phyloP scores from a whole-genome alignment of 202 grass and related monocot genomes.

The Eragrostis tef region DNA sequence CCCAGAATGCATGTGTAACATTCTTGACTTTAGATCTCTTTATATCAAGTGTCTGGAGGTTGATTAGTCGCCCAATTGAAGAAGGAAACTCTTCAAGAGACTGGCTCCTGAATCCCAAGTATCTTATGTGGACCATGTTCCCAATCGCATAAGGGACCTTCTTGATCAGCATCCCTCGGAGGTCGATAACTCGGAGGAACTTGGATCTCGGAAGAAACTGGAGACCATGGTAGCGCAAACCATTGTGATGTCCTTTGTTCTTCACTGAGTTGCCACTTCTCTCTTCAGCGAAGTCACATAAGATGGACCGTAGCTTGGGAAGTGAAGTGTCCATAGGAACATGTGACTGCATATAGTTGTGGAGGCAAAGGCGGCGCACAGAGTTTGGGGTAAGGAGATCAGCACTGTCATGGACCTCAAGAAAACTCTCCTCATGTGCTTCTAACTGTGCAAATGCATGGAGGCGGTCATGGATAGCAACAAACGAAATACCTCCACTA shows the following conservation, averaged over 20 bases:
- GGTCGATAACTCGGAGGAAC: conserved; percentile 39
- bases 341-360: too few relatives aligned
- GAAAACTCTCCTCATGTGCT: too few relatives aligned
- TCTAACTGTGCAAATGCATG: too few relatives aligned
- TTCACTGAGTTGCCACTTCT: background rate
- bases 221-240: background rate
- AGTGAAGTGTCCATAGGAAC: too few relatives aligned
- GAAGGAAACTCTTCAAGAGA: conserved; percentile 4
- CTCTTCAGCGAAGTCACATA: background rate
- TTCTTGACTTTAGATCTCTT: background rate
- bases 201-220: conserved; percentile 17
- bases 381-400: too few relatives aligned
- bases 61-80: conserved; percentile 28
- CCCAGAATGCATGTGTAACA: too few relatives aligned
- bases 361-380: too few relatives aligned
- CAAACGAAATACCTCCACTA: too few relatives aligned
- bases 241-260: background rate
- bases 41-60: conserved; percentile 50
- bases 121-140: conserved; percentile 39
- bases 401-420: too few relatives aligned
- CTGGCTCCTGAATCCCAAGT: background rate
- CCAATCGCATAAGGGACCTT: conserved; percentile 18
- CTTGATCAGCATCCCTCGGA: conserved; percentile 1
- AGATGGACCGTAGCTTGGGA: too few relatives aligned
- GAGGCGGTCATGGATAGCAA: too few relatives aligned